phyloP scores from a whole-genome alignment of 108 stramenopile species.

The Cyclostephanos tholiformis region DNA sequence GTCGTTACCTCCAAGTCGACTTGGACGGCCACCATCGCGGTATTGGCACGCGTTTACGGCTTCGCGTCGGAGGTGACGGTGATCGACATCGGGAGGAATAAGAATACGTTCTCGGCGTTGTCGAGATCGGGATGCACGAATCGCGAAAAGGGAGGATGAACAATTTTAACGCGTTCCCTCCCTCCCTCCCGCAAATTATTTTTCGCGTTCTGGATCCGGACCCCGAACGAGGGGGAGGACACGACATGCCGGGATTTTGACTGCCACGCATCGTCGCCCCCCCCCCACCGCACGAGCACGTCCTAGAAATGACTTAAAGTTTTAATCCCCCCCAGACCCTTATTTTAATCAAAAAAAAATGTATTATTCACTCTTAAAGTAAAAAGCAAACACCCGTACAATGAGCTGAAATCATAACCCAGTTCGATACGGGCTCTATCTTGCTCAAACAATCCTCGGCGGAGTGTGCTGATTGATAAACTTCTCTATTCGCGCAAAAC shows the following conservation, averaged over 20 bases:
- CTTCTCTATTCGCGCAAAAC: conserved; percentile 25
- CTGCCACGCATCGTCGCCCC: too few species aligned
- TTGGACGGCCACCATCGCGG: conserved; percentile 44
- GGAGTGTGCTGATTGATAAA: conserved; percentile 20
- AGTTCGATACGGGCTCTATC: not conserved
- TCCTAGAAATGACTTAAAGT: too few species aligned
- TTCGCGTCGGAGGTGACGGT: conserved; percentile 42
- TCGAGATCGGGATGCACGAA: conserved; percentile 1
- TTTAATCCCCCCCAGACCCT: too few species aligned
- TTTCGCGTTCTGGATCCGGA: too few species aligned
- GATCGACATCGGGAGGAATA: conserved; percentile 6
- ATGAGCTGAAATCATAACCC: not conserved
- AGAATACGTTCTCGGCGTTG: not conserved
- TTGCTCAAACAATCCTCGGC: not conserved
- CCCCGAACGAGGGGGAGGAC: too few species aligned
- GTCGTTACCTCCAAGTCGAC: conserved; percentile 40
- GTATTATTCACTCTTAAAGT: too few species aligned
- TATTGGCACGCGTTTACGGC: conserved; percentile 45
- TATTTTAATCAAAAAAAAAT: too few species aligned
- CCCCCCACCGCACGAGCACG: too few species aligned
- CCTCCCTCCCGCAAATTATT: too few species aligned
- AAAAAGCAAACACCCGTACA: too few species aligned
- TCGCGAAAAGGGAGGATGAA: not conserved
- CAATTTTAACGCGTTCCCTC: too few species aligned
- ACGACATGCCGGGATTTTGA: too few species aligned